Base-by-base conservation (phyloP, 2,329 filamentous ascomycete genomes). In the Myriosclerotinia duriaeana region DNA sequence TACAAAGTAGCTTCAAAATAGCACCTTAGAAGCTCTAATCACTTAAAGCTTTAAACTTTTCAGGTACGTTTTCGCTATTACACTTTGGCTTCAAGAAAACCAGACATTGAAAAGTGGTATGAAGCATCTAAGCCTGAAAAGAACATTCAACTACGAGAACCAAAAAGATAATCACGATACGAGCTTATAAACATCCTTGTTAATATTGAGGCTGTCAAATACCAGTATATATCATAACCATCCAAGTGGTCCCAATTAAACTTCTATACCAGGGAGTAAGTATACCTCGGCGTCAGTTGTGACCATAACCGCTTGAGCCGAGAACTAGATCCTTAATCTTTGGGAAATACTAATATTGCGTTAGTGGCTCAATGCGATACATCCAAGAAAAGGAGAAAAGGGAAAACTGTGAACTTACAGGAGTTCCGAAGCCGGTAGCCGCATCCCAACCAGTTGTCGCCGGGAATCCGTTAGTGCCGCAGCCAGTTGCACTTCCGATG, bases 401-500 rank as follows among this genome's bases (percentile, higher is more conserved):
- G 40, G 2, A 20, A 22, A 17, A 20, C 15, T 44, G 11, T 8
- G 61, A 48, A 61, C 68, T 56, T 40, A 68, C 67, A 1, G 77
- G 77, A 9, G 77, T 78, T 15, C 78, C 78, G 11, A 77, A 75
- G 6, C 78, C 78, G 12, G 75, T 78, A 5, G 77, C 77, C 5
- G 78, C 74, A 67, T 78, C 76, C 76, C 78, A 79, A 17, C 77
- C 77, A 34, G 65, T 40, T 1, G 66, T 69, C 11, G 74, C 75
- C 9, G 74, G 73, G 26, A 71, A 72, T 6, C 75, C 76, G 17
- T 64, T 66, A 1, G 68, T 72, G 22, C 74, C 71, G 65, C 79
- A 81, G 2, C 79, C 79, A 26, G 71, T 71, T 11, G 77, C 76
- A 44, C 75, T 76, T 15, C 79, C 79, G 5, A 63, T 61, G 0